phyloP scores from a whole-genome alignment of 2,329 filamentous ascomycete species.

The Cucurbitaria berberidis region DNA sequence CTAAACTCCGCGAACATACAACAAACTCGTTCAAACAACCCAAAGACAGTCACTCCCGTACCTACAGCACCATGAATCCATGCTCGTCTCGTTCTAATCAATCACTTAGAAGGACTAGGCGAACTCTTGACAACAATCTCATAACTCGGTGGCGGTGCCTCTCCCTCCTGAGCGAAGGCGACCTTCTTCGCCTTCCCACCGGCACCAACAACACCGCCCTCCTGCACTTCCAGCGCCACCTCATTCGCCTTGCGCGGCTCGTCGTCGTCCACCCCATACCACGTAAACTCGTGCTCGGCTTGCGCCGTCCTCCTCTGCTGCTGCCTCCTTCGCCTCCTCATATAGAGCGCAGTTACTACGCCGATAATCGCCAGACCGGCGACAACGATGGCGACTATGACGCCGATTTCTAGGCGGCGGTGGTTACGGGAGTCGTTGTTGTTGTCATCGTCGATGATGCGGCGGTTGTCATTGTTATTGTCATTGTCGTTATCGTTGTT shows the following conservation, averaged over 20 bases:
- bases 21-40: too few relatives aligned
- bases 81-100: neutral
- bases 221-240: neutral
- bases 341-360: neutral
- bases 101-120: neutral
- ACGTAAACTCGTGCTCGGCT: neutral
- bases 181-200: neutral
- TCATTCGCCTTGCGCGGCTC: neutral
- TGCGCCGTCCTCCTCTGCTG: neutral
- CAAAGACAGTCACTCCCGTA: too few relatives aligned
- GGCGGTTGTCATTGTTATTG: neutral
- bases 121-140: neutral
- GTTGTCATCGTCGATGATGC: neutral
- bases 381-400: slow-evolving; percentile 1
- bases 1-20: too few relatives aligned
- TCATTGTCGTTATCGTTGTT: neutral
- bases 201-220: neutral
- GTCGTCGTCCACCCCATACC: neutral
- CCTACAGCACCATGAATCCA: too few relatives aligned
- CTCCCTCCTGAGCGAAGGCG: neutral
- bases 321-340: neutral
- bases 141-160: neutral
- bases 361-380: neutral
- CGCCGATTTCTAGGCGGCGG: neutral
- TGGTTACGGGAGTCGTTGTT: neutral